A percentile compares a stretch with the other conserved stretches of the same genome.
Conservation (phyloP, 2,329 filamentous ascomycete species). For the Fusarium miscanthi region DNA sequence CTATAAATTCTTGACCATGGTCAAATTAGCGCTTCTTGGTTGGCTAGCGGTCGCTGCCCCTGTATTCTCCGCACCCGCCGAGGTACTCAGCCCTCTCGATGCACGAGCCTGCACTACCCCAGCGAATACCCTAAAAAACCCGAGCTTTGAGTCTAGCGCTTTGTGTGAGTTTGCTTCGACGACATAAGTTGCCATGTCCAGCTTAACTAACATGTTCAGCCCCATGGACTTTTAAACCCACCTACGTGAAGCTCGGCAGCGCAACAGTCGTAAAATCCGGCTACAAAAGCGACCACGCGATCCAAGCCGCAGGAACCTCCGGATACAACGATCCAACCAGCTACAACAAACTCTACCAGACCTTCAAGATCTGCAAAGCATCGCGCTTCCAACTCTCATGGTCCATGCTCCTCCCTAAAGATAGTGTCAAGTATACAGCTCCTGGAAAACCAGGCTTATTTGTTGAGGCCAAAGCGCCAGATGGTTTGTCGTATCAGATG, state of each 20-base stretch:
- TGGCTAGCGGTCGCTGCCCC: neutral
- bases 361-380: constrained; percentile 4
- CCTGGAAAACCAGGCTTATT: neutral
- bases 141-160: neutral
- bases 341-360: constrained; percentile 4
- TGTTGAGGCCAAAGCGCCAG: neutral
- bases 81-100: neutral
- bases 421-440: neutral
- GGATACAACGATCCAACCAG: neutral
- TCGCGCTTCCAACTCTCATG: neutral
- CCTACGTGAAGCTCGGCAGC: neutral
- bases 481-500: neutral
- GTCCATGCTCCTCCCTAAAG: constrained; percentile 2
- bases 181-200: accelerated
- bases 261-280: neutral
- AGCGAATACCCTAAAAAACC: neutral
- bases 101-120: constrained; percentile 1
- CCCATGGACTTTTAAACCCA: neutral
- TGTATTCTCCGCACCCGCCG: neutral
- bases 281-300: neutral
- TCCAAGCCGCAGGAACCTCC: neutral
- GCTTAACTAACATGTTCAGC: neutral
- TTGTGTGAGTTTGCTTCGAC: neutral
- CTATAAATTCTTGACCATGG: neutral
- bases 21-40: neutral